A percentile compares a stretch with the other conserved stretches of the same genome.
These are phyloP conservation scores for Penicillium sp. DNA, from an alignment of 2,329 filamentous ascomycete genomes.

Conservation along the genomic window DNA sequence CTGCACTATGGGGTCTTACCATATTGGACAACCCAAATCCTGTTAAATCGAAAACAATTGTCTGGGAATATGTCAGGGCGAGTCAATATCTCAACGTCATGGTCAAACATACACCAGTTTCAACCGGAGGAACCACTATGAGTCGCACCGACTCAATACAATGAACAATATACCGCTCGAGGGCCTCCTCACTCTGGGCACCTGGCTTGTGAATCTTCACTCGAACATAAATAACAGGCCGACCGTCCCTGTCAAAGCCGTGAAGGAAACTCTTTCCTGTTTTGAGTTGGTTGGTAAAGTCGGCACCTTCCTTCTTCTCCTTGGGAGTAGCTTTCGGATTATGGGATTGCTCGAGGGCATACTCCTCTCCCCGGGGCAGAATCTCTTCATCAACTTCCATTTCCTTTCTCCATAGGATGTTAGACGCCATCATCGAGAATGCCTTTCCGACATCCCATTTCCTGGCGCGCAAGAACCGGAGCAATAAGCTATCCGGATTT, in stretches of 20 bases:
- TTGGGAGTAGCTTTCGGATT: not conserved
- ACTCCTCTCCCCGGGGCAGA: conserved; percentile 69
- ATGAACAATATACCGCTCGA: conserved; percentile 87
- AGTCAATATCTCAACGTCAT: not conserved
- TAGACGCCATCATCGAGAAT: conserved; percentile 83
- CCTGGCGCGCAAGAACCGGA: conserved; percentile 75
- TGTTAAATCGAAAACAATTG: conserved; percentile 90
- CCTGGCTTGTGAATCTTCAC: conserved; percentile 77
- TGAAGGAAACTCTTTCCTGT: conserved; percentile 24
- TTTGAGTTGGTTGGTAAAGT: conserved; percentile 22
- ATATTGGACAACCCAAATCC: conserved; percentile 90
- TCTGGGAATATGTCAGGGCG: conserved; percentile 51
- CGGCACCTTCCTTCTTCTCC: conserved; percentile 19
- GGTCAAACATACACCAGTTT: conserved; percentile 72
- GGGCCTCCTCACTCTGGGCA: conserved; percentile 74
- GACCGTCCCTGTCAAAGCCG: conserved; percentile 40
- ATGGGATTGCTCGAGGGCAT: conserved; percentile 61
- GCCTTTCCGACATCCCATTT: conserved; percentile 93
- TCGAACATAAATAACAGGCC: conserved; percentile 79
- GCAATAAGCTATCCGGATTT: conserved; percentile 76
- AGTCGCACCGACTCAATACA: conserved; percentile 85
- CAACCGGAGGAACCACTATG: conserved; percentile 70
- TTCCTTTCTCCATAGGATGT: conserved; percentile 84
- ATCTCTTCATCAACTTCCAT: conserved; percentile 86
- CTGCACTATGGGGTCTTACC: conserved; percentile 48